phyloP scores from a whole-genome alignment of 805 yeast genomes.

The Metschnikowia shivogae region DNA sequence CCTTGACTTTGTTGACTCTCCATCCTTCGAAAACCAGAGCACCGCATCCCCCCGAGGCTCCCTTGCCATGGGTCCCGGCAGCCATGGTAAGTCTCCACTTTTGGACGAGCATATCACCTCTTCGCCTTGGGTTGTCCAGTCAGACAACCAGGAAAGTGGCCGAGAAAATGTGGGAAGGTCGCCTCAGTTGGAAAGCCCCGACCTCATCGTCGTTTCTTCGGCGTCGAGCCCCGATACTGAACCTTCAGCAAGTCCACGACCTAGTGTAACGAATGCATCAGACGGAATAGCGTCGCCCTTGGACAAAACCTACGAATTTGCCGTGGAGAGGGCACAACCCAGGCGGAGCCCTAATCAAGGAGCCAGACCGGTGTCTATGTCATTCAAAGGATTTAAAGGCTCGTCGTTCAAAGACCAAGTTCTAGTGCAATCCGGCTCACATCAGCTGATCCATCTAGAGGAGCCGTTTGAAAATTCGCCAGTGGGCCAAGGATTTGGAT shows the following conservation, averaged over 20 bases:
- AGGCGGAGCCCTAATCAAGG: not conserved
- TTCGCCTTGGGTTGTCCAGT: not conserved
- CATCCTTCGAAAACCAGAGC: not conserved
- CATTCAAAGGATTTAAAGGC: slow-evolving; percentile 60
- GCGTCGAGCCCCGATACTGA: not conserved
- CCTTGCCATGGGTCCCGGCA: not conserved
- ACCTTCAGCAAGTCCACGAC: not conserved
- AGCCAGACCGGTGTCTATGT: slow-evolving; percentile 44
- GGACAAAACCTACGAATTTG: slow-evolving; percentile 12
- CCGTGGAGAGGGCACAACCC: slow-evolving; percentile 4
- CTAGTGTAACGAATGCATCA: not conserved
- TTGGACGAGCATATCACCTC: not conserved
- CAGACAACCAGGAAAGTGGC: not conserved
- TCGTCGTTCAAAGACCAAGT: slow-evolving; percentile 40
- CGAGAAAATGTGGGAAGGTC: not conserved
- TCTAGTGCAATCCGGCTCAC: slow-evolving; percentile 28
- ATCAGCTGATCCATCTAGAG: slow-evolving; percentile 38
- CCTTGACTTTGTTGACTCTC: slow-evolving; percentile 24
- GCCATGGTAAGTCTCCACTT: not conserved
- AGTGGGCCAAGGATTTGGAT: slow-evolving; percentile 40
- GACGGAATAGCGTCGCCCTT: slow-evolving; percentile 8
- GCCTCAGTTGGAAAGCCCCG: not conserved
- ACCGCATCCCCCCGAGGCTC: not conserved
- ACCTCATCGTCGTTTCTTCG: not conserved
- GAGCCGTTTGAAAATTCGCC: slow-evolving; percentile 24